These are phyloP conservation scores for Tremella fuciformis DNA, from an alignment of 768 basidiomycete genomes.

Conservation along the genomic window DNA sequence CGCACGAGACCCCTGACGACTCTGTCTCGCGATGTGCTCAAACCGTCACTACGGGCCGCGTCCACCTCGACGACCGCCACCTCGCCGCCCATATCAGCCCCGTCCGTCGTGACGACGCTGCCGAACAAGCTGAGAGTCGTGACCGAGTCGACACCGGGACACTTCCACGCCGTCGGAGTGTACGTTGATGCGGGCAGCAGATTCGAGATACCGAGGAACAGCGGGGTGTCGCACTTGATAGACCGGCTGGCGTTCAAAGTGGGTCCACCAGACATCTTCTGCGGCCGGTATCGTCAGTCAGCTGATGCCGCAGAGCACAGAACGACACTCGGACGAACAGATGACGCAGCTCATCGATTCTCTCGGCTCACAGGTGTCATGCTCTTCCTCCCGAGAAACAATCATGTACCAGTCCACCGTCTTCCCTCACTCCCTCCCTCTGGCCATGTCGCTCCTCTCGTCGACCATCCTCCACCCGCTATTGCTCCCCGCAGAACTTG, in stretches of 20 bases:
- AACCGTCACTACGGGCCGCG: not conserved
- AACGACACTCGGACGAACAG: slow-evolving; percentile 65
- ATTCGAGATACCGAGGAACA: slow-evolving; percentile 70
- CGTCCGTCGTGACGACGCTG: slow-evolving; percentile 65
- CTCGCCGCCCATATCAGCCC: slow-evolving; percentile 16
- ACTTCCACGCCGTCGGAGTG: slow-evolving; percentile 89
- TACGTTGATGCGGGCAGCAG: slow-evolving; percentile 91
- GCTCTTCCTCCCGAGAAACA: slow-evolving; percentile 83
- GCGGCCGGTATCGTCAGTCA: not conserved
- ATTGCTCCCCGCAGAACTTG: slow-evolving; percentile 73
- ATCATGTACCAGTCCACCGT: slow-evolving; percentile 98
- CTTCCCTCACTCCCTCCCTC: slow-evolving; percentile 75
- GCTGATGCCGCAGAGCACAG: slow-evolving; percentile 63
- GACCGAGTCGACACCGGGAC: slow-evolving; percentile 83
- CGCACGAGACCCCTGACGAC: not conserved
- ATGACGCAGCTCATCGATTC: slow-evolving; percentile 78
- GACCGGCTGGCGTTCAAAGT: slow-evolving; percentile 98
- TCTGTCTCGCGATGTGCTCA: slow-evolving; percentile 2
- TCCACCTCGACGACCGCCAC: slow-evolving; percentile 6
- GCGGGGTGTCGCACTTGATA: slow-evolving; percentile 85
- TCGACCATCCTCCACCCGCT: slow-evolving; percentile 82
- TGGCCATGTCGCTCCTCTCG: slow-evolving; percentile 81
- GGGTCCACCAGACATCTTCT: slow-evolving; percentile 18
- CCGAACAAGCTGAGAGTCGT: slow-evolving; percentile 89
- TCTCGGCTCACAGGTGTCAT: slow-evolving; percentile 87